phyloP scores from a whole-genome alignment of 2,329 filamentous ascomycete species.

The Epicoccum sorghinum region DNA sequence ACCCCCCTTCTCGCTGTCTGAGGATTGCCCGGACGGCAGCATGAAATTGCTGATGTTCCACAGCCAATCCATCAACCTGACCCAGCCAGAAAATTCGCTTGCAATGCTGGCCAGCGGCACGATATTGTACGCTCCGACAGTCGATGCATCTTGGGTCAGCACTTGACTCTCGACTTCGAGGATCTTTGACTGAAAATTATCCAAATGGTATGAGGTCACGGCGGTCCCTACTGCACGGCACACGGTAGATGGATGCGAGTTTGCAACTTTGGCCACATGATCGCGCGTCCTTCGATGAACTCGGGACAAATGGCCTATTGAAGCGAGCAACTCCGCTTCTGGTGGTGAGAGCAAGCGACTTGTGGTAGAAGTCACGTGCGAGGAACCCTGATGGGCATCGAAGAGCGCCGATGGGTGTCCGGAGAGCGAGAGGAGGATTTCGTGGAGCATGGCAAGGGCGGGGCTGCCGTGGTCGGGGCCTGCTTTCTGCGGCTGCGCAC shows the following conservation, averaged over 20 bases:
- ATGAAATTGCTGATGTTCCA: conserved; percentile 77
- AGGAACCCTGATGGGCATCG: conserved; percentile 53
- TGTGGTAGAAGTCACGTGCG: conserved; percentile 46
- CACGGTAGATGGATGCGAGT: conserved; percentile 77
- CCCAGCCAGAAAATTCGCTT: conserved; percentile 86
- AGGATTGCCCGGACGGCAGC: conserved; percentile 46
- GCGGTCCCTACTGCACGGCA: conserved; percentile 86
- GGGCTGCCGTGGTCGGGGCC: conserved; percentile 12
- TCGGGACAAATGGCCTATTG: conserved; percentile 76
- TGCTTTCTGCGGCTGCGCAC: conserved; percentile 18
- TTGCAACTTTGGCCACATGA: conserved; percentile 70
- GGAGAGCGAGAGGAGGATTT: conserved; percentile 94
- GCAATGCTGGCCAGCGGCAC: conserved; percentile 88
- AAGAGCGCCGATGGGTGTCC: conserved; percentile 92
- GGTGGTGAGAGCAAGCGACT: conserved; percentile 70
- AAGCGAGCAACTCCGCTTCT: conserved; percentile 80
- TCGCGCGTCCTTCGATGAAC: conserved; percentile 75
- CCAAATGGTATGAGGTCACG: conserved; percentile 75
- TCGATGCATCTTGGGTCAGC: conserved; percentile 73
- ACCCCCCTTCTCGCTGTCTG: conserved; percentile 19
- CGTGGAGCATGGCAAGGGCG: conserved; percentile 80
- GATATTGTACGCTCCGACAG: conserved; percentile 91
- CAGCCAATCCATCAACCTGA: conserved; percentile 82
- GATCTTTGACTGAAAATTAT: conserved; percentile 81
- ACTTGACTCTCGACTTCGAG: conserved; percentile 83